A percentile compares a stretch with the other conserved stretches of the same genome.
Evolutionary conservation across 2,329 filamentous ascomycete genomes (phyloP).

Genomic region (Ophiostoma perfectum): DNA sequence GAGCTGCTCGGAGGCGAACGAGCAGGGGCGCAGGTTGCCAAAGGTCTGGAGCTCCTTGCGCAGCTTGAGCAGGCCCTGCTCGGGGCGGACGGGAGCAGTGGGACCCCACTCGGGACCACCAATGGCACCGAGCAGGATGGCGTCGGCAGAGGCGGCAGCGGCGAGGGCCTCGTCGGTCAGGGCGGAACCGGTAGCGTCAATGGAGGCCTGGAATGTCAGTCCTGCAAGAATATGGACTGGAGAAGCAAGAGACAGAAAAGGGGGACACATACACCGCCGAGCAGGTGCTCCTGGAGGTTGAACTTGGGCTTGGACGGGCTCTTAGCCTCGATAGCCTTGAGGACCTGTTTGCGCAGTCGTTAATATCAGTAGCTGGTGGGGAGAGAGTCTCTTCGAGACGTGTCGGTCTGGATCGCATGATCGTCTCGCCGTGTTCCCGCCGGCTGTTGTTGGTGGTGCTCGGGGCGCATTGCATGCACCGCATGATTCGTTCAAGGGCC

Average conservation of each 20-base stretch:
- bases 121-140: conserved; percentile 87
- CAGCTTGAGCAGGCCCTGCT: conserved; percentile 84
- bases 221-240: not conserved
- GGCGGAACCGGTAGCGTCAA: conserved; percentile 71
- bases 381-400: not conserved
- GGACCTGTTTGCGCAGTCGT: conserved; percentile 48
- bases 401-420: not conserved
- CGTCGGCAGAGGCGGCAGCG: conserved; percentile 79
- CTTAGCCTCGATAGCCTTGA: conserved; percentile 70
- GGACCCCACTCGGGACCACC: conserved; percentile 97
- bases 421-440: not conserved
- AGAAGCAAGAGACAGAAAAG: not conserved
- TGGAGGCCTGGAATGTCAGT: conserved; percentile 66
- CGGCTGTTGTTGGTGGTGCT: not conserved
- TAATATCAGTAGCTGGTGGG: not conserved
- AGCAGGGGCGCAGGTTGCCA: conserved; percentile 92
- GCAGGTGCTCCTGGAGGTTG: conserved; percentile 81
- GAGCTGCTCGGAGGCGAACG: conserved; percentile 83
- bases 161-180: conserved; percentile 77
- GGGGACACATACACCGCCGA: conserved; percentile 74
- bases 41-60: conserved; percentile 92
- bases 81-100: conserved; percentile 70
- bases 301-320: conserved; percentile 68
- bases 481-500: not conserved
- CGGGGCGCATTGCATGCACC: not conserved